Conservation (phyloP, 108 stramenopile genomes). For the Chaetoceros tenuissimus region DNA sequence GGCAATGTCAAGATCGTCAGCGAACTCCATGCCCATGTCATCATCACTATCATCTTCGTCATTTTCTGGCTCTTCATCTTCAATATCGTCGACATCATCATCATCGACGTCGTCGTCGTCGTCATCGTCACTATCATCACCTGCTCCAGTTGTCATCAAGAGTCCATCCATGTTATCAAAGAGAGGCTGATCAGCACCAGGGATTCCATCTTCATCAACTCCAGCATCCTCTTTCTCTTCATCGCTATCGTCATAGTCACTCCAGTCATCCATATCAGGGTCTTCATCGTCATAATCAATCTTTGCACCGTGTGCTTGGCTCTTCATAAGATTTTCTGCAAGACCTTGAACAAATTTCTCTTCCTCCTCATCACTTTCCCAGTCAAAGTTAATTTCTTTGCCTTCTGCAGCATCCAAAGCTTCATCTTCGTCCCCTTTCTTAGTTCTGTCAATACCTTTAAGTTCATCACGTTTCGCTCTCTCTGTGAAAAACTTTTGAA, state of each 20-base stretch:
- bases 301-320: conserved; percentile 39
- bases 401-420: conserved; percentile 38
- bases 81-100: conserved; percentile 16
- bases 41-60: conserved; percentile 15
- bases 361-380: conserved; percentile 72
- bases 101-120: conserved; percentile 2
- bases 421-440: conserved; percentile 42
- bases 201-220: conserved; percentile 15
- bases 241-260: conserved; percentile 54
- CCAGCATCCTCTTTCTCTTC: conserved; percentile 31
- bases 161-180: conserved; percentile 3
- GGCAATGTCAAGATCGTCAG: conserved; percentile 24
- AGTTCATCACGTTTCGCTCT: conserved; percentile 74
- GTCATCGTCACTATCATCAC: conserved; percentile 11
- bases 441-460: conserved; percentile 54
- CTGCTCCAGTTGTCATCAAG: conserved; percentile 19
- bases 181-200: conserved; percentile 5
- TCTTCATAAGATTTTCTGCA: conserved; percentile 83
- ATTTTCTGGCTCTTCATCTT: conserved; percentile 6
- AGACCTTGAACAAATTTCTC: conserved; percentile 86
- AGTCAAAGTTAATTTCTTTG: conserved; percentile 31
- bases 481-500: conserved; percentile 86
- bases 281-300: conserved; percentile 85
- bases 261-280: conserved; percentile 89
- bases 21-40: conserved; percentile 11